Evolutionary conservation across 2,329 filamentous ascomycete genomes (phyloP).

Genomic region (Ceratocystis destructans): DNA sequence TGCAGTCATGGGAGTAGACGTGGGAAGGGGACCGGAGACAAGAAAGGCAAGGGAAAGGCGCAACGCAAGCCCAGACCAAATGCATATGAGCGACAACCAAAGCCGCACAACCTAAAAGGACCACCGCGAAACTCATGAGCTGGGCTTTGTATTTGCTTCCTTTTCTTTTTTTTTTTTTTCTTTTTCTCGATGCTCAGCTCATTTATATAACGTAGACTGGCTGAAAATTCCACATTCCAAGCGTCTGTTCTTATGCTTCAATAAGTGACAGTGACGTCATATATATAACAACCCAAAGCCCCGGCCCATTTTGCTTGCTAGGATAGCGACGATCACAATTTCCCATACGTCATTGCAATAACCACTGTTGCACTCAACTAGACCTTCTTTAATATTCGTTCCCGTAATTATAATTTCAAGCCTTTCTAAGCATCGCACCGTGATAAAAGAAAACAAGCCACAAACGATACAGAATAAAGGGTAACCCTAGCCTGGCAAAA

Average conservation of each 20-base stretch:
- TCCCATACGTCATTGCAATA: neutral
- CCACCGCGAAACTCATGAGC: neutral
- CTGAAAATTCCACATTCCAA: no score
- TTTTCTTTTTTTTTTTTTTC: neutral
- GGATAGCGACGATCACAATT: no score
- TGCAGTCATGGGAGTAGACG: conserved; percentile 24
- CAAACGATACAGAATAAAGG: neutral
- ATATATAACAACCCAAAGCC: no score
- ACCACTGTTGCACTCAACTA: neutral
- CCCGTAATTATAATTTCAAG: neutral
- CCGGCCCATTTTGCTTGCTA: no score
- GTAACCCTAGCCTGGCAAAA: neutral
- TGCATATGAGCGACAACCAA: conserved; percentile 61
- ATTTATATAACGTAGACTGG: neutral
- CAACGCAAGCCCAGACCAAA: conserved; percentile 53
- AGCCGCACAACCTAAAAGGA: conserved; percentile 13
- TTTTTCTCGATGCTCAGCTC: neutral
- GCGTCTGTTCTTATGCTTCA: no score
- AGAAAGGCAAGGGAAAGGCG: conserved; percentile 30
- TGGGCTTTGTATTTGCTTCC: neutral
- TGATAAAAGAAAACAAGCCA: neutral
- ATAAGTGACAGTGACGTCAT: no score
- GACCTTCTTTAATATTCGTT: neutral
- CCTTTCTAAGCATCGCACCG: neutral
- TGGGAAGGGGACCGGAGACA: conserved; percentile 27